phyloP scores from a whole-genome alignment of 2,329 filamentous ascomycete genomes.

The Neocucurbitaria cava region DNA sequence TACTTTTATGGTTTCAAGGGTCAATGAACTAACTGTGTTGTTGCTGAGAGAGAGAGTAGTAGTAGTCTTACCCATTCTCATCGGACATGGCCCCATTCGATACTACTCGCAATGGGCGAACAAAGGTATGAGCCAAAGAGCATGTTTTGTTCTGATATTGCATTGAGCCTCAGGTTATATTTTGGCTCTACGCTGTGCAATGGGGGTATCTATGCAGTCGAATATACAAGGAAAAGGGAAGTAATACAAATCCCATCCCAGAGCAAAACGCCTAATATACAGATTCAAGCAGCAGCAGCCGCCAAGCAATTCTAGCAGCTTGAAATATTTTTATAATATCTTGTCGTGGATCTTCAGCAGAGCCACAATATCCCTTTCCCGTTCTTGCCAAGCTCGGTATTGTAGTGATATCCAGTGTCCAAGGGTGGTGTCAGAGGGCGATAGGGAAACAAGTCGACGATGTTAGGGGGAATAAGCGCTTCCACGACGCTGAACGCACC shows the following conservation, averaged over 20 bases:
- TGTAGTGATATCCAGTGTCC: background rate
- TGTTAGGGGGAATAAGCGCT: slow-evolving; percentile 14
- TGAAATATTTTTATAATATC: background rate
- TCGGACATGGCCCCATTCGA: no score
- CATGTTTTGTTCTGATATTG: no score
- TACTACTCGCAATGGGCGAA: no score
- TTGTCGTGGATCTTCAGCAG: background rate
- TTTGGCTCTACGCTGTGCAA: background rate
- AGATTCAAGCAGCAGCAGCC: no score
- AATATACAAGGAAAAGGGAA: background rate
- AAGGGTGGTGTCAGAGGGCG: slow-evolving; percentile 16
- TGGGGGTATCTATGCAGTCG: background rate
- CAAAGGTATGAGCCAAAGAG: no score
- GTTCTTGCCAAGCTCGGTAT: background rate
- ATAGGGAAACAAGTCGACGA: slow-evolving; percentile 34
- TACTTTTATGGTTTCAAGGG: no score
- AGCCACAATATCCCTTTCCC: slow-evolving; percentile 6
- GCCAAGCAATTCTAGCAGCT: background rate
- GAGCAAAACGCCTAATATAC: background rate
- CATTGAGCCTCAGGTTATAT: background rate
- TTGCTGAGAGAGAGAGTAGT: no score
- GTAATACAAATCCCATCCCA: background rate
- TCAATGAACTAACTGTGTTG: no score
- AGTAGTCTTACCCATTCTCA: no score
- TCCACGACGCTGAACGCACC: background rate